phyloP scores from a whole-genome alignment of 495 filamentous ascomycete species.

The Cercophora newfieldiana region DNA sequence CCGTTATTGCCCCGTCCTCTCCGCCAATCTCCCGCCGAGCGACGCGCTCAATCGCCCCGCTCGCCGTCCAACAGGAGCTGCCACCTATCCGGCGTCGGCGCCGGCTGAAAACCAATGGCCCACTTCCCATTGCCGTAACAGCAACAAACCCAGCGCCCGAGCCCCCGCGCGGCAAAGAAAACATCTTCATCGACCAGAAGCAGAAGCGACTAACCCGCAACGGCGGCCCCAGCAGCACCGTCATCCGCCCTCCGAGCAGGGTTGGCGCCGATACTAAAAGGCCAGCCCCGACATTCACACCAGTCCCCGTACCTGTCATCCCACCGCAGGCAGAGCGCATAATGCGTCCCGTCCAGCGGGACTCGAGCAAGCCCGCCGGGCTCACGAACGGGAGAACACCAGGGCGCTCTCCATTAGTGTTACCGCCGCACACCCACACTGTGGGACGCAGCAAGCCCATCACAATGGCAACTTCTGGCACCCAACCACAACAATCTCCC shows the following conservation, averaged over 20 bases:
- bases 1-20: neutral
- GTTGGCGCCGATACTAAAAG: conserved; percentile 1
- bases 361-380: neutral
- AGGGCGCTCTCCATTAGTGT: conserved; percentile 9
- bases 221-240: conserved; percentile 12
- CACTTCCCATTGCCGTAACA: neutral
- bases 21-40: conserved; percentile 36
- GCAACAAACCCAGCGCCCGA: conserved; percentile 8
- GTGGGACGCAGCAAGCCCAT: conserved; percentile 28
- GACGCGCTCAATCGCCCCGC: conserved; percentile 43
- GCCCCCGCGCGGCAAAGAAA: conserved; percentile 31
- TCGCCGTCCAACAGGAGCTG: conserved; percentile 30
- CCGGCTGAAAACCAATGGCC: conserved; percentile 20
- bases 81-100: conserved; percentile 40
- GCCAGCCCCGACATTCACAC: neutral
- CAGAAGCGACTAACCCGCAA: conserved; percentile 27
- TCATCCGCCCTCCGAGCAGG: neutral
- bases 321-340: neutral
- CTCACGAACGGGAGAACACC: neutral
- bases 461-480: conserved; percentile 26
- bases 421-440: conserved; percentile 22
- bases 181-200: conserved; percentile 28
- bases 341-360: neutral
- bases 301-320: neutral
- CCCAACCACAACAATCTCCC: conserved; percentile 21